A percentile compares a stretch with the other conserved stretches of the same genome.
phyloP scores from a whole-genome alignment of 2,329 filamentous ascomycete species.

The Aspergillus sp. region DNA sequence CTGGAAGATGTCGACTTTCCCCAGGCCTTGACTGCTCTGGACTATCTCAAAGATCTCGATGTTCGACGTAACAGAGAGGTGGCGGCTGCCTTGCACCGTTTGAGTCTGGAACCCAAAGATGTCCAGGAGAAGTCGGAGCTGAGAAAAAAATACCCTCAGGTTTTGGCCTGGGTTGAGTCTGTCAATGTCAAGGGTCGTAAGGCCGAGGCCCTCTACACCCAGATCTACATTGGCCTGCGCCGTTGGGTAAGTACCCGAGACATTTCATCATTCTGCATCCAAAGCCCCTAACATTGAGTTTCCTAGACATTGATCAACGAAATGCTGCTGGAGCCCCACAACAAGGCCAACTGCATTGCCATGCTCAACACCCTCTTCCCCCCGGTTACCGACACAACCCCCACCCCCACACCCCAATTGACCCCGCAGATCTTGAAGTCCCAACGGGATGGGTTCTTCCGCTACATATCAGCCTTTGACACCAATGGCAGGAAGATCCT shows the following conservation, averaged over 20 bases:
- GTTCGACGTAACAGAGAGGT: conserved; percentile 56
- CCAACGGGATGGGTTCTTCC: conserved; percentile 60
- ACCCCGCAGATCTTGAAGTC: conserved; percentile 48
- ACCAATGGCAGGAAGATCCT: conserved; percentile 51
- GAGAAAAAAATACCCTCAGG: conserved; percentile 48
- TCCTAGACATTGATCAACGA: conserved; percentile 62
- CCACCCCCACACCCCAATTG: conserved; percentile 48
- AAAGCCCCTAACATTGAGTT: neutral
- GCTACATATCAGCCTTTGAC: conserved; percentile 57
- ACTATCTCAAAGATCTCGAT: conserved; percentile 63
- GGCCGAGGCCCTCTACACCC: conserved; percentile 55
- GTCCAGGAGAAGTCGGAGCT: conserved; percentile 46
- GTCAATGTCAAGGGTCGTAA: conserved; percentile 48
- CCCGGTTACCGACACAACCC: conserved; percentile 43
- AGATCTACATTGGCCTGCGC: conserved; percentile 57
- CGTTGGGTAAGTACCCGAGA: conserved; percentile 51
- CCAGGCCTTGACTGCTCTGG: conserved; percentile 60
- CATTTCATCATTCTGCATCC: neutral
- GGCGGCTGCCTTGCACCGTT: conserved; percentile 47
- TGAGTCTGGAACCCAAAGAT: conserved; percentile 49
- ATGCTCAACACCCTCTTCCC: conserved; percentile 66
- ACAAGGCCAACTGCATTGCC: conserved; percentile 61
- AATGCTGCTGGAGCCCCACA: conserved; percentile 57
- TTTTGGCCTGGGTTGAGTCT: conserved; percentile 51
- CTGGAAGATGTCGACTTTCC: conserved; percentile 59